Percentiles rank a stretch among this genome's conserved stretches.
Evolutionary conservation across 2,329 filamentous ascomycete species (phyloP).

Genomic region (Alternaria tenuissima): DNA sequence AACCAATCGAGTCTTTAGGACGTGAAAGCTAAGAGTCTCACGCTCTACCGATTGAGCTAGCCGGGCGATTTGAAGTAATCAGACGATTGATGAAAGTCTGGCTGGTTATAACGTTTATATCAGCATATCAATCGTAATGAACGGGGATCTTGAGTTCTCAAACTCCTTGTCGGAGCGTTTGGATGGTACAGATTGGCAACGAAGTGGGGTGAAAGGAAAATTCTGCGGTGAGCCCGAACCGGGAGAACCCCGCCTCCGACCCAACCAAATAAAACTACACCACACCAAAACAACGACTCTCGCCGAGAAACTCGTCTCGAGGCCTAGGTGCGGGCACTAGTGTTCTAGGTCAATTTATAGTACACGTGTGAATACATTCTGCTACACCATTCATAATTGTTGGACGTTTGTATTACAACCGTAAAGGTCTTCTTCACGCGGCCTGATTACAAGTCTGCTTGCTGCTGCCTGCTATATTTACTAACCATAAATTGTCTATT

Average conservation of each 20-base stretch:
- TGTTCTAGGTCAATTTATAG: neutral
- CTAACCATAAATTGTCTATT: neutral
- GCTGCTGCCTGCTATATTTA: neutral
- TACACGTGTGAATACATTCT: neutral
- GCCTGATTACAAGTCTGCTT: neutral
- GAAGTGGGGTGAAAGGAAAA: neutral
- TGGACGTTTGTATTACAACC: neutral
- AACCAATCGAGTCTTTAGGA: constrained; percentile 11
- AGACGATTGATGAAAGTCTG: neutral
- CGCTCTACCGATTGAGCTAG: constrained; percentile 53
- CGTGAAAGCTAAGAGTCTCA: constrained; percentile 48
- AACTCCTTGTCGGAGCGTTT: neutral
- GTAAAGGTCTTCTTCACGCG: neutral
- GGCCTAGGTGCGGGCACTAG: neutral
- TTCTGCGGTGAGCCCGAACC: neutral
- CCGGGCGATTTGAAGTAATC: constrained; percentile 16
- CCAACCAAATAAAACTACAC: neutral
- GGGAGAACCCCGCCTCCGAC: neutral
- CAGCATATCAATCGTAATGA: accelerated
- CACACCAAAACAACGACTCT: neutral
- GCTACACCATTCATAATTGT: neutral
- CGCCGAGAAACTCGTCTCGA: neutral
- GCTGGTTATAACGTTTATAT: accelerated
- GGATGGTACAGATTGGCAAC: neutral
- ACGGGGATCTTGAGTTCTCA: too few relatives aligned